Evolutionary conservation across 2,329 filamentous ascomycete genomes (phyloP).

Genomic region (Ilyonectria sp.): DNA sequence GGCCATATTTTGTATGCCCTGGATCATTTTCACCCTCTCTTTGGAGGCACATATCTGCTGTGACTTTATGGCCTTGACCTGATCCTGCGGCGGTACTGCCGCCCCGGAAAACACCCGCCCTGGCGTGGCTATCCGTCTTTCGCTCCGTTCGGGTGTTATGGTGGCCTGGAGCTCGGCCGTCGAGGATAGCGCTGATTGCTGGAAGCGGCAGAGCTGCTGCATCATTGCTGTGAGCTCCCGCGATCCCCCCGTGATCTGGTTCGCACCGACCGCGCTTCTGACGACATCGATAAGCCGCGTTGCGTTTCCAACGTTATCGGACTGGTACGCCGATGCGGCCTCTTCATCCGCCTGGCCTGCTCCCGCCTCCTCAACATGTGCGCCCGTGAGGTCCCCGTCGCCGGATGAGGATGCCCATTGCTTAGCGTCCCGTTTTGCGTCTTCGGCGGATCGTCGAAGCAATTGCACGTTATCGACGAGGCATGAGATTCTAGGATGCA

Average conservation of each 20-base stretch:
- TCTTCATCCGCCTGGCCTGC: background rate
- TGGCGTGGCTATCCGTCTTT: constrained; percentile 1
- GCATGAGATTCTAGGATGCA: background rate
- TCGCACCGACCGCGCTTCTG: constrained; percentile 6
- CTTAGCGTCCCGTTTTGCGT: constrained; percentile 7
- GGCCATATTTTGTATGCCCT: constrained; percentile 51
- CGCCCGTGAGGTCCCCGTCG: background rate
- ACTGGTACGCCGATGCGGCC: background rate
- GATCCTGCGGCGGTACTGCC: constrained; percentile 4
- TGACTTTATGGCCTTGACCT: constrained; percentile 4
- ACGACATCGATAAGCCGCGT: constrained; percentile 19
- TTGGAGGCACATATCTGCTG: constrained; percentile 22
- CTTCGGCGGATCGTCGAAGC: constrained; percentile 4
- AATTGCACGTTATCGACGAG: background rate
- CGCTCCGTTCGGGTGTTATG: background rate
- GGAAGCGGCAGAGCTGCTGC: constrained; percentile 21
- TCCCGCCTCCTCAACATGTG: background rate
- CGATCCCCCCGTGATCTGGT: constrained; percentile 19
- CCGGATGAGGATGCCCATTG: background rate
- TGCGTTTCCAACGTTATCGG: background rate
- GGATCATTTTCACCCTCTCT: constrained; percentile 27
- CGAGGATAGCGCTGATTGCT: background rate
- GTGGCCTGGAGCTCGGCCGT: constrained; percentile 9
- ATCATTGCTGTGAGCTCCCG: constrained; percentile 16
- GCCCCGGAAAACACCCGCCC: constrained; percentile 16